phyloP scores from a whole-genome alignment of 2,329 filamentous ascomycete species.

The Bretziella fagacearum region DNA sequence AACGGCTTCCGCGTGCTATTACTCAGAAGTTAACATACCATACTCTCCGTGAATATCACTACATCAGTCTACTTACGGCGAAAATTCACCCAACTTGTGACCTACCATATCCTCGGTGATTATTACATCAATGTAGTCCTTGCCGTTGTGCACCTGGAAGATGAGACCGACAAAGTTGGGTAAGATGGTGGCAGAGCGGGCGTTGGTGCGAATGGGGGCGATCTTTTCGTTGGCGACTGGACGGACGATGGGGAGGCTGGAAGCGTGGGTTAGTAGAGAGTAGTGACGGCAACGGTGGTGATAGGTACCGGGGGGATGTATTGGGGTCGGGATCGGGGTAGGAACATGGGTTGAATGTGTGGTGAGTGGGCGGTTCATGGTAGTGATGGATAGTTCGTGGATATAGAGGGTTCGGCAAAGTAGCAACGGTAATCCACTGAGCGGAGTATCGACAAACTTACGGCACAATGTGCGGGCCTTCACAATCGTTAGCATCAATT shows the following conservation, averaged over 20 bases:
- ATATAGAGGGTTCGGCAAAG: neutral
- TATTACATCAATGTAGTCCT: constrained; percentile 62
- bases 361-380: constrained; percentile 14
- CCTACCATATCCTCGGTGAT: constrained; percentile 96
- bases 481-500: neutral
- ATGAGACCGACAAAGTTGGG: constrained; percentile 81
- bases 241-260: constrained; percentile 46
- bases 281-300: no score
- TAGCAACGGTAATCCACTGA: neutral
- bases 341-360: neutral
- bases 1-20: constrained; percentile 41
- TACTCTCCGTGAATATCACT: neutral
- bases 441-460: constrained; percentile 22
- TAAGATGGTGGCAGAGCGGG: constrained; percentile 73
- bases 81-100: constrained; percentile 85
- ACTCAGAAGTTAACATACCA: neutral
- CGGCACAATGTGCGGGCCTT: constrained; percentile 38
- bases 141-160: constrained; percentile 87
- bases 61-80: constrained; percentile 45
- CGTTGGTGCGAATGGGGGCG: constrained; percentile 68
- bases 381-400: neutral
- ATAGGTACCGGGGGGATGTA: neutral
- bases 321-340: neutral
- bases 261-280: constrained; percentile 4
- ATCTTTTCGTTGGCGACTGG: constrained; percentile 43